Base-by-base conservation (phyloP, 257 asterid genomes). In the Solanum appendiculatum region DNA sequence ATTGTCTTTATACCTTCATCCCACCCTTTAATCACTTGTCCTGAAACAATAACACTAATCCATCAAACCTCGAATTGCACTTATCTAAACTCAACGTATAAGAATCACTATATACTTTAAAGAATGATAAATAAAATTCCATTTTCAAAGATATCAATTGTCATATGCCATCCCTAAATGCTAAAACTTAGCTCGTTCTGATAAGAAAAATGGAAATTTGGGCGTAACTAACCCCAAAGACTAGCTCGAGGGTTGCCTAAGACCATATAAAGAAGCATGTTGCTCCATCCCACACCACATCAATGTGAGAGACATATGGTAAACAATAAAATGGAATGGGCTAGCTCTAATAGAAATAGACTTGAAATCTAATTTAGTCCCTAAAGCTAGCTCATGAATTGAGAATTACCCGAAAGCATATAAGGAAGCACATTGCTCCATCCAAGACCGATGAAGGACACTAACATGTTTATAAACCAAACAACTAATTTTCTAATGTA, bases 1-100 rank as follows among this genome's bases (percentile, higher is more conserved):
- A 93, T 93, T 29, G 93, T 91, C 87, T 88, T 89, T 83, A 93
- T 89, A 85, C 93, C 92, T 92, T 93, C 94, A 86, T 93, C 94
- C 94, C 93, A 93, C 72, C 96, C 96, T 89, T 90, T 89, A 23
- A 93, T 93, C 25, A 92, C 96, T 44, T 90, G 86, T 14, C 94
- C 96, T 93, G 89, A 75, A 86, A 40, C 84, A 34, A 27, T 7
- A 29, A 81, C 83, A 54, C n/a, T 5, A 0, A 74, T 39, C 54
- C 54, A 23, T 37, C 54, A 74, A 21, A 74, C 33, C 82, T 74
- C 82, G 3, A 72, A 72, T 20, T 9, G 0, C 51, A 74, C 54
- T 20, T 23, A 6, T 37, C 82, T 0, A 73, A 37, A 37, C 82
- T 73, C 14, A 1, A 37, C 2, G 0, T 73, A 9, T 21, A 73